These are phyloP conservation scores for Phytophthora ohioensis DNA, from an alignment of 352 stramenopile genomes.

Conservation along the genomic window DNA sequence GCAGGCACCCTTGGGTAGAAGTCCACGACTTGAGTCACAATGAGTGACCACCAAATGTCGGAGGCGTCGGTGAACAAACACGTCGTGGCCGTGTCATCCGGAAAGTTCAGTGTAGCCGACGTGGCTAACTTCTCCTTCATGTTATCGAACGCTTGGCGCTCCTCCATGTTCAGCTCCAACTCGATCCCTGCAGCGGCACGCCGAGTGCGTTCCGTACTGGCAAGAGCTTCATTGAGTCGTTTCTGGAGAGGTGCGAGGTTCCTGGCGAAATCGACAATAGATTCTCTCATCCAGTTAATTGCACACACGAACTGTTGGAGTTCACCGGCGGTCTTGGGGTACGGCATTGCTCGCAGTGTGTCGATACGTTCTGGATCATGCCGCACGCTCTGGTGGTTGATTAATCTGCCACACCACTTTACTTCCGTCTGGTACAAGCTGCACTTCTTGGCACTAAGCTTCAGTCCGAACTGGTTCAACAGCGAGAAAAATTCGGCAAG, in stretches of 20 bases:
- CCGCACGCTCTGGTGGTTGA: background rate
- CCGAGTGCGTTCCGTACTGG: too few species aligned
- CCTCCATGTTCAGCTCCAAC: too few species aligned
- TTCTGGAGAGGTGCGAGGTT: too few species aligned
- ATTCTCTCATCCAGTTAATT: too few species aligned
- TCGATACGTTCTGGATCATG: background rate
- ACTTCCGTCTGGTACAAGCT: background rate
- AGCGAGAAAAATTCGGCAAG: conserved; percentile 30
- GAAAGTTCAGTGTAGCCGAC: background rate
- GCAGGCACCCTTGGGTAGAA: background rate
- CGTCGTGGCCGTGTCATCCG: background rate
- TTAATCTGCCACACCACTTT: background rate
- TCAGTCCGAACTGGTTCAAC: conserved; percentile 13
- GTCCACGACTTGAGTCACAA: background rate
- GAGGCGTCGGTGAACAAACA: background rate
- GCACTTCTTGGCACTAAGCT: conserved; percentile 10
- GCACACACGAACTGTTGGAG: too few species aligned
- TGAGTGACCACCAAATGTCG: background rate
- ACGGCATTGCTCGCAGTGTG: background rate
- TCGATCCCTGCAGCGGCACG: too few species aligned
- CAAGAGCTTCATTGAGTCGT: too few species aligned
- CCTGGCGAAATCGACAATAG: too few species aligned
- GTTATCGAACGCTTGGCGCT: too few species aligned
- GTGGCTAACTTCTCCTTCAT: too few species aligned
- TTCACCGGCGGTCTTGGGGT: too few species aligned